Conservation (phyloP, 176 grass and related monocot genomes). For the Musa itinerans region DNA sequence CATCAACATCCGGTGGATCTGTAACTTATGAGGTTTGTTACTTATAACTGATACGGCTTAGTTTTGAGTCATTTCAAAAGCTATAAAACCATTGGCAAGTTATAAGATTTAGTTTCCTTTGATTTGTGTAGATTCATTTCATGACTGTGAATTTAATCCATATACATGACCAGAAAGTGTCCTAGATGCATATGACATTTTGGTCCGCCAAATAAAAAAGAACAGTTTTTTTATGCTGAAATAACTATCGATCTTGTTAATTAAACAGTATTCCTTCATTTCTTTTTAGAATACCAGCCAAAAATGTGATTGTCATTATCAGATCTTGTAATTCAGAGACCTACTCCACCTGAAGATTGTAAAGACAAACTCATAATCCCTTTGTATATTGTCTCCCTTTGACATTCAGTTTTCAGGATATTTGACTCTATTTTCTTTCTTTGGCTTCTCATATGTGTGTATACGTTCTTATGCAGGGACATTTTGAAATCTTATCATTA, state of each 20-base stretch:
- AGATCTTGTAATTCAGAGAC: too few relatives aligned
- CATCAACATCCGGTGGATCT: constrained; percentile 75
- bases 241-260: too few relatives aligned
- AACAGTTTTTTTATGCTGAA: too few relatives aligned
- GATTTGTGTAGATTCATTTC: neutral
- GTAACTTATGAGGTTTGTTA: constrained; percentile 72
- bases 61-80: neutral
- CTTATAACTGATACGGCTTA: neutral
- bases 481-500: constrained; percentile 84
- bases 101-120: neutral
- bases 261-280: too few relatives aligned
- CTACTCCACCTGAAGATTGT: too few relatives aligned
- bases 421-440: neutral
- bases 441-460: neutral
- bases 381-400: neutral
- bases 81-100: neutral
- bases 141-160: too few relatives aligned
- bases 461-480: constrained; percentile 40
- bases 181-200: too few relatives aligned
- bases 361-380: too few relatives aligned
- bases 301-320: too few relatives aligned
- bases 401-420: neutral
- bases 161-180: too few relatives aligned
- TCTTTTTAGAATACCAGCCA: too few relatives aligned
- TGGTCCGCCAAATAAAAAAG: too few relatives aligned